Percentiles rank a stretch among this genome's conserved stretches.
Conservation (phyloP, 768 basidiomycete genomes). For the Lepiota brunneoincarnata region DNA sequence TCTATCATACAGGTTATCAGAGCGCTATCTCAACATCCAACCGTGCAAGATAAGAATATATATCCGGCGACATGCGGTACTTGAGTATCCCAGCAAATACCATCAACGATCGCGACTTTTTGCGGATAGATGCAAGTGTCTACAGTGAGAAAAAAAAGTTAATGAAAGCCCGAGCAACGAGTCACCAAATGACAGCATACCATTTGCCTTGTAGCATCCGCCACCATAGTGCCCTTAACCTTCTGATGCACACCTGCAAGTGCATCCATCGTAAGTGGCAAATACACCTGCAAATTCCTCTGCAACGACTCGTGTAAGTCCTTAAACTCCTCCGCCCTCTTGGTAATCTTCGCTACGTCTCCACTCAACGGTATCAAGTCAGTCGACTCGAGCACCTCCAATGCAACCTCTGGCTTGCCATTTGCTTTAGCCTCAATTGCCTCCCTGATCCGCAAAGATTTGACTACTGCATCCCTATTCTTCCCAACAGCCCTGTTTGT, state of each 20-base stretch:
- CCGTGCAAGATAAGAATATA: slow-evolving; percentile 84
- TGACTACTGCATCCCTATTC: slow-evolving; percentile 71
- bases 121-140: slow-evolving; percentile 67
- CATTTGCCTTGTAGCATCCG: slow-evolving; percentile 77
- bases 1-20: slow-evolving; percentile 26
- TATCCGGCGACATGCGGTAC: slow-evolving; percentile 87
- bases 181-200: slow-evolving; percentile 30
- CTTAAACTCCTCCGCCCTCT: slow-evolving; percentile 86
- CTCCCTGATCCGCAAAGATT: slow-evolving; percentile 76
- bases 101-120: slow-evolving; percentile 83
- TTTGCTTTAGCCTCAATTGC: slow-evolving; percentile 74
- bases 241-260: slow-evolving; percentile 80
- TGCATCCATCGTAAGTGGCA: slow-evolving; percentile 90
- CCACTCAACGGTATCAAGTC: slow-evolving; percentile 84
- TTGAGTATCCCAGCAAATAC: slow-evolving; percentile 86
- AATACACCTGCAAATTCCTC: slow-evolving; percentile 84
- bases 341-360: slow-evolving; percentile 82
- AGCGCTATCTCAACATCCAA: slow-evolving; percentile 85
- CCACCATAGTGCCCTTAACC: slow-evolving; percentile 65
- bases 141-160: slow-evolving; percentile 24
- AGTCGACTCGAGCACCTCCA: slow-evolving; percentile 87
- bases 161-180: background rate
- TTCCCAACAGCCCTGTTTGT: slow-evolving; percentile 70
- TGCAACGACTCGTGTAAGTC: slow-evolving; percentile 84
- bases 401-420: slow-evolving; percentile 69